Evolutionary conservation across 2,329 filamentous ascomycete species (phyloP), one percentile per base, ranked within the genome.

Genomic region (Colletotrichum filicis): DNA sequence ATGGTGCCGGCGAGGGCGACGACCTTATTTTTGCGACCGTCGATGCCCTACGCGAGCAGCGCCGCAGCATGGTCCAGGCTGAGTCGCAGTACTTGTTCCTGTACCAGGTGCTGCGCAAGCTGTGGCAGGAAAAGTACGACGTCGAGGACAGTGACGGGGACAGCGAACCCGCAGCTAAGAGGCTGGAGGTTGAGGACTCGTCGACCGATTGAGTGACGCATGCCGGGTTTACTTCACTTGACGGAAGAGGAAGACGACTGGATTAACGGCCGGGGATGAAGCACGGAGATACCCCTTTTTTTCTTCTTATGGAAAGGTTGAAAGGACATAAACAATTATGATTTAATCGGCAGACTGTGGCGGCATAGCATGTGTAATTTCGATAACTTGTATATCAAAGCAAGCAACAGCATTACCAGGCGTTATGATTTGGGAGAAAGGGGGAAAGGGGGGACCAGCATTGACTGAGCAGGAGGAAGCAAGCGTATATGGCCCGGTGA

Each of bases 1-100:
- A 86, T 66, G 77, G 78, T 19, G 71, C 76, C 37, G 78, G 82
- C 30, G 58, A 66, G 64, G 68, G 75, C 28, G 65, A 75, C 16
- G 95, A 98, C 78, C 89, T 93, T 3, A 88, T 99, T 53, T 94
- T 92, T 76, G 88, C 93, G 22, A 93, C 93, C 0, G 95, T 99
- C 66, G 93, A 97, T 77, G 84, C 86, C 73, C 87, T 99, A 68
- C 90, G 97, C 57, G 91, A 96, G 81, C 97, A 99, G 85, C 90
- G 97, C 22, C 94, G 94, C 85, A 94, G 92, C 83, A 99, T 99
- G 97, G 97, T 99, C 5, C 97, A 98, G 83, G 92, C 94, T 58
- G 93, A 96, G 77, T 81, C 88, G 60, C 97, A 99, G 81, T 97
- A 94, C 78, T 83, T 90, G 49, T 98, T 98, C 81, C 90, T 99